Evolutionary conservation across 257 asterid species (phyloP), one percentile per base, ranked within the genome.

Genomic region (Nicotiana tomentosiformis): DNA sequence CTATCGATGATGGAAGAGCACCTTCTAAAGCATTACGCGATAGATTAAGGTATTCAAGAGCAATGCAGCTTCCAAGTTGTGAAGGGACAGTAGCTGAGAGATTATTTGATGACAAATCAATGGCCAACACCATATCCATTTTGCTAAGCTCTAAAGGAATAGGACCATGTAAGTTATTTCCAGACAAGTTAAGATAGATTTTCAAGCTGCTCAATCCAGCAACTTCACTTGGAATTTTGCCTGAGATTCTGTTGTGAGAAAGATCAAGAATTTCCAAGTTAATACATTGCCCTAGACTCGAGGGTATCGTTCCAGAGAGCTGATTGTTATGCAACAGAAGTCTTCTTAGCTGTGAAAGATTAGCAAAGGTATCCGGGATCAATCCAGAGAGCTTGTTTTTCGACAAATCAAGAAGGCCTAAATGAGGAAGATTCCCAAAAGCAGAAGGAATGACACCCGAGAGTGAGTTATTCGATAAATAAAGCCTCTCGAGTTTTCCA

Each of bases 61-160:
- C 97, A 69, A 93, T 88, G 88, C 98, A 94, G 88, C 94, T 93
- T 10, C 92, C 97, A n/a, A 93, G 91, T 66, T 93, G 98, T 18
- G 95, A 82, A 66, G 97, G 97, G 53, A 93, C 81, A 1, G 87
- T 8, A 20, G 93, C 84, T 0, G 97, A 90, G 14, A 94, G 90
- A 56, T 86, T 87, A 85, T 94, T 94, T 2, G 84, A 86, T 1
- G 98, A 94, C 0, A 94, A 84, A 84, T 94, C 98, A 79, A 94
- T 85, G 18, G 93, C 93, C 64, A 92, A 67, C 4, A 94, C 94
- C 97, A 92, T 93, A 81, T 92, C 92, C 97, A 94, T 91, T 83
- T 94, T 93, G 43, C 93, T 89, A 30, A 94, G 87, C 90, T 92
- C 97, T 20, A 92, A 29, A 0, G 97, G 98, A 14, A 94, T 89